phyloP scores from a whole-genome alignment of 164 flowering plant species.

The Vitis amurensis region DNA sequence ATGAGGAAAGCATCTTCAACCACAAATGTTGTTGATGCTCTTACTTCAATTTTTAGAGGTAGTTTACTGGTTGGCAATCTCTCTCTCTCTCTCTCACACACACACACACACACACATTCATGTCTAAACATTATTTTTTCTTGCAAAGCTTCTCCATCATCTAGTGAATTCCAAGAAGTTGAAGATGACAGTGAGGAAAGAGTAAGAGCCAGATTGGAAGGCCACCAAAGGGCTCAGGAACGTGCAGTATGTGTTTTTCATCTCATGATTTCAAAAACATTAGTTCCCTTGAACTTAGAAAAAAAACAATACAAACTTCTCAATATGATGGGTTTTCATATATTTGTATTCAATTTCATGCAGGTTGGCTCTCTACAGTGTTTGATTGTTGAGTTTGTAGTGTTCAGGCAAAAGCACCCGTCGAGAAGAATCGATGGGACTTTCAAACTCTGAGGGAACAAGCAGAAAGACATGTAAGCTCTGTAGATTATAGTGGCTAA shows the following conservation, averaged over 20 bases:
- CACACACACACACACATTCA: too few species aligned
- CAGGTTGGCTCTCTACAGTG: neutral
- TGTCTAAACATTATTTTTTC: too few species aligned
- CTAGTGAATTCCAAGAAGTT: conserved; percentile 69
- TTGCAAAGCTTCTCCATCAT: conserved; percentile 44
- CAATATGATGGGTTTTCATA: neutral
- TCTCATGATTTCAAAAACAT: neutral
- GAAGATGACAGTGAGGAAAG: conserved; percentile 89
- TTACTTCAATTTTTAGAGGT: too few species aligned
- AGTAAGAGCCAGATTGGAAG: conserved; percentile 71
- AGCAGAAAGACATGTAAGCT: conserved; percentile 85
- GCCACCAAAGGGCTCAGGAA: conserved; percentile 67
- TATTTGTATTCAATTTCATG: neutral
- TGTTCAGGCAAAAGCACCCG: conserved; percentile 74
- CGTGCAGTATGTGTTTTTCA: conserved; percentile 65
- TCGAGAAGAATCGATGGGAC: conserved; percentile 81
- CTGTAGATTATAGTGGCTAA: neutral
- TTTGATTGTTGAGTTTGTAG: conserved; percentile 2
- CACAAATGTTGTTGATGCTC: too few species aligned
- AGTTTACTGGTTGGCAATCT: too few species aligned
- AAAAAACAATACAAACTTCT: neutral
- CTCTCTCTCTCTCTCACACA: too few species aligned
- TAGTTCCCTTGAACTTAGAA: neutral
- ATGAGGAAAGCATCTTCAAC: too few species aligned
- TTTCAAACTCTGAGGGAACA: conserved; percentile 64